phyloP scores from a whole-genome alignment of 192 early-diverging fungal genomes.

The Backusella mclennaniae region DNA sequence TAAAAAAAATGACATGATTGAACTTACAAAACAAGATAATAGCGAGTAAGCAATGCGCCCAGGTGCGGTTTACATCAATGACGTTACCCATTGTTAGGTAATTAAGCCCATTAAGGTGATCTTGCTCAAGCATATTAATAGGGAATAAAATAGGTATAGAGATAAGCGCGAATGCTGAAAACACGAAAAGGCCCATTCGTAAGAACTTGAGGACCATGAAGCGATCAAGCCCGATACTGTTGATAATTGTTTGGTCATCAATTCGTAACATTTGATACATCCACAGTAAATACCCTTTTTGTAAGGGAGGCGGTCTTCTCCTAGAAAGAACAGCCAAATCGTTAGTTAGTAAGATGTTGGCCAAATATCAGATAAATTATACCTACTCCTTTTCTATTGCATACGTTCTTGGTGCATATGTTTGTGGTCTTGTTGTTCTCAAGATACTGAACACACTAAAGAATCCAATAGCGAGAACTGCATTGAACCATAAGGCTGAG shows the following conservation, averaged over 20 bases:
- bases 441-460: conserved; percentile 65
- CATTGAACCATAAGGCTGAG: conserved; percentile 71
- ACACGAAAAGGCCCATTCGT: conserved; percentile 64
- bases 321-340: conserved; percentile 24
- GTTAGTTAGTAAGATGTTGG: background rate
- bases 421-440: conserved; percentile 58
- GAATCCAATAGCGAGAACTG: conserved; percentile 44
- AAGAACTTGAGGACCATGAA: conserved; percentile 80
- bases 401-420: conserved; percentile 74
- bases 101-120: conserved; percentile 48
- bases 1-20: background rate
- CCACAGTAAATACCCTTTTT: conserved; percentile 58
- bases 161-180: conserved; percentile 54
- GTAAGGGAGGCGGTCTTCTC: conserved; percentile 50
- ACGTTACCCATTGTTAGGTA: conserved; percentile 75
- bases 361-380: background rate
- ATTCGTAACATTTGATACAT: conserved; percentile 52
- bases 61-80: conserved; percentile 47
- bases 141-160: conserved; percentile 66
- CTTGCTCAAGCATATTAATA: conserved; percentile 59
- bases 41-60: conserved; percentile 68
- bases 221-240: conserved; percentile 65
- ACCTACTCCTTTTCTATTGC: conserved; percentile 54
- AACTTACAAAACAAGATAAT: conserved; percentile 52
- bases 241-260: conserved; percentile 54